Percentiles rank a stretch among this genome's conserved stretches.
Conservation (phyloP, 2,329 filamentous ascomycete species). For the Ophiosphaerella herpotricha region DNA sequence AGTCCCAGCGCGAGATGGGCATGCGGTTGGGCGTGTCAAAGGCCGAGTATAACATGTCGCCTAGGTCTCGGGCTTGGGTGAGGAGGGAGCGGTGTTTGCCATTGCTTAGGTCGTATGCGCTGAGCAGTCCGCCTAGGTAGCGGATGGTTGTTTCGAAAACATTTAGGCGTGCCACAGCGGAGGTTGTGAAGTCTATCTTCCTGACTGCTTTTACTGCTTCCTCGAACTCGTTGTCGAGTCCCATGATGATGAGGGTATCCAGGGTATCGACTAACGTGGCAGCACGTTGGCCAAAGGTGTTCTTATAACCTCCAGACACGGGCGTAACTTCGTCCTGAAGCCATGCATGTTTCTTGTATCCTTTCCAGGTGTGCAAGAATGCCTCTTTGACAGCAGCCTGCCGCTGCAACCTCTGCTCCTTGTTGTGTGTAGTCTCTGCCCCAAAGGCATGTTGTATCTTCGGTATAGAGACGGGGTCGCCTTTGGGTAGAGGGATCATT, state of each 20-base stretch:
- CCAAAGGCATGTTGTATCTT: constrained; percentile 45
- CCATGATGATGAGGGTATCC: constrained; percentile 68
- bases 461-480: constrained; percentile 35
- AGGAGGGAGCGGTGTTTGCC: constrained; percentile 44
- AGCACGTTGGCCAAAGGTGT: constrained; percentile 60
- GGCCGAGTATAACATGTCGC: constrained; percentile 51
- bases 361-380: constrained; percentile 50
- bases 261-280: constrained; percentile 65
- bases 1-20: constrained; percentile 47
- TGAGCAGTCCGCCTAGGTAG: constrained; percentile 45
- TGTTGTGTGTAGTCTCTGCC: constrained; percentile 40
- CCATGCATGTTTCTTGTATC: constrained; percentile 60
- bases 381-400: constrained; percentile 42
- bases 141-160: constrained; percentile 49
- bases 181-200: constrained; percentile 59
- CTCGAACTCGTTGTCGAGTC: constrained; percentile 60
- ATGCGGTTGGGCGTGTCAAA: constrained; percentile 52
- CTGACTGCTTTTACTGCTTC: constrained; percentile 57
- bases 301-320: constrained; percentile 53
- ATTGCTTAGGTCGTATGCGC: constrained; percentile 44
- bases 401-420: constrained; percentile 36
- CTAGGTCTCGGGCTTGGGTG: constrained; percentile 47
- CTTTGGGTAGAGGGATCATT: constrained; percentile 39
- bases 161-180: constrained; percentile 40
- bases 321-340: constrained; percentile 58